phyloP scores from a whole-genome alignment of 108 stramenopile genomes.

The Stephanodiscus triporus region DNA sequence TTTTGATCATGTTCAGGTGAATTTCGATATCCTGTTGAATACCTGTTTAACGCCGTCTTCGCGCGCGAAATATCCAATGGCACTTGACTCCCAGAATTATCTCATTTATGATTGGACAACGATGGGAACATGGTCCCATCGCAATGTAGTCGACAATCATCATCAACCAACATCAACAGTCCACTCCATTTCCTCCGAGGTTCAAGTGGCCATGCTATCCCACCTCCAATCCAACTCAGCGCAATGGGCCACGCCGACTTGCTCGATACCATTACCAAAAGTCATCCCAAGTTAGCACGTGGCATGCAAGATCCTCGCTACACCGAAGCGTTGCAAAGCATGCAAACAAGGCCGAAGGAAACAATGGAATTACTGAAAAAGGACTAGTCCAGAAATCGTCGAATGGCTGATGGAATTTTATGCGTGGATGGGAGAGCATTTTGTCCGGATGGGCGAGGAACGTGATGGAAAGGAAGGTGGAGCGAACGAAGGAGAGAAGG shows the following conservation, averaged over 20 bases:
- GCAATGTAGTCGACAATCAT: not conserved
- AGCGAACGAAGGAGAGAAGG: not conserved
- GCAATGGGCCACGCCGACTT: conserved; percentile 43
- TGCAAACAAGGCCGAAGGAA: conserved; percentile 53
- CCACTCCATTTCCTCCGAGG: conserved; percentile 38
- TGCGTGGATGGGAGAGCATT: conserved; percentile 54
- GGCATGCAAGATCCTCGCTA: conserved; percentile 45
- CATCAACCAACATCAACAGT: conserved; percentile 11
- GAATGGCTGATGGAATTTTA: conserved; percentile 49
- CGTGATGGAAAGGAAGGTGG: not conserved
- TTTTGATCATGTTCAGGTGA: not conserved
- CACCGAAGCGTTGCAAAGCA: conserved; percentile 42
- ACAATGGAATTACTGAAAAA: conserved; percentile 57
- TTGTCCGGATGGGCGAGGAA: conserved; percentile 31
- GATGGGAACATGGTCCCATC: conserved; percentile 38
- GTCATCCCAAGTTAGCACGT: conserved; percentile 41
- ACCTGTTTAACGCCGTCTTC: too few species aligned
- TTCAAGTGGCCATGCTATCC: conserved; percentile 31
- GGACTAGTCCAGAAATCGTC: conserved; percentile 42
- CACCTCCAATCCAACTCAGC: conserved; percentile 15
- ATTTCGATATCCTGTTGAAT: not conserved
- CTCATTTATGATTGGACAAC: conserved; percentile 39
- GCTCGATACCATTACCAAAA: conserved; percentile 30
- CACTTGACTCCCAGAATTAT: conserved; percentile 18
- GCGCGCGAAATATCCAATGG: not conserved